A percentile compares a stretch with the other conserved stretches of the same genome.
Evolutionary conservation across 1,139 yeast genomes (phyloP).

Genomic region (Geotrichum candidum): DNA sequence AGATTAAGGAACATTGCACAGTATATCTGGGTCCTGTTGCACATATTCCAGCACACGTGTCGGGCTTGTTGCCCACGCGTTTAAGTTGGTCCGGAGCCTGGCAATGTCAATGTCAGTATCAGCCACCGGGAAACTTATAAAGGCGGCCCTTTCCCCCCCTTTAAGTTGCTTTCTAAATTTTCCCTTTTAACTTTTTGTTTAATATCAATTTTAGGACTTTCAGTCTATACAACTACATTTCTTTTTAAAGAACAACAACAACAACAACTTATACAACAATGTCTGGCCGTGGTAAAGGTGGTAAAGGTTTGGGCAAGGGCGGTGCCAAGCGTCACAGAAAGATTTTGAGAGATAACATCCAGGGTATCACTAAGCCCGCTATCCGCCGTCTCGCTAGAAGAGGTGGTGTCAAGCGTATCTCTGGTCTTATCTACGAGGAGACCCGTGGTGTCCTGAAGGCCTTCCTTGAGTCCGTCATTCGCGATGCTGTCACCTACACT

Average conservation of each 20-base stretch:
- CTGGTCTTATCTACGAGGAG: constrained; percentile 97
- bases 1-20: not conserved
- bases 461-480: constrained; percentile 93
- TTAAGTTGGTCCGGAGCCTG: not conserved
- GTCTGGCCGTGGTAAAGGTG: constrained; percentile 99
- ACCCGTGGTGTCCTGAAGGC: constrained; percentile 95
- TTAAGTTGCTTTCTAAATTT: not conserved
- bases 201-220: not conserved
- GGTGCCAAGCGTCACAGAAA: constrained; percentile 99
- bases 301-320: constrained; percentile 97
- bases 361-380: constrained; percentile 99
- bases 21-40: not conserved
- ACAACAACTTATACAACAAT: constrained; percentile 42
- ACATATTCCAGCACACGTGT: not conserved
- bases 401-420: constrained; percentile 99
- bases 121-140: not conserved
- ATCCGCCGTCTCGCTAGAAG: constrained; percentile 99
- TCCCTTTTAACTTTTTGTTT: not conserved
- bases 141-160: not conserved
- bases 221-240: not conserved
- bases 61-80: not conserved
- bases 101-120: not conserved
- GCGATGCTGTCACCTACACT: constrained; percentile 98
- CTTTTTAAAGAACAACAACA: constrained; percentile 10
- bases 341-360: constrained; percentile 98